Evolutionary conservation across 2,329 filamentous ascomycete species (phyloP).

Genomic region (Biscogniauxia mediterranea): DNA sequence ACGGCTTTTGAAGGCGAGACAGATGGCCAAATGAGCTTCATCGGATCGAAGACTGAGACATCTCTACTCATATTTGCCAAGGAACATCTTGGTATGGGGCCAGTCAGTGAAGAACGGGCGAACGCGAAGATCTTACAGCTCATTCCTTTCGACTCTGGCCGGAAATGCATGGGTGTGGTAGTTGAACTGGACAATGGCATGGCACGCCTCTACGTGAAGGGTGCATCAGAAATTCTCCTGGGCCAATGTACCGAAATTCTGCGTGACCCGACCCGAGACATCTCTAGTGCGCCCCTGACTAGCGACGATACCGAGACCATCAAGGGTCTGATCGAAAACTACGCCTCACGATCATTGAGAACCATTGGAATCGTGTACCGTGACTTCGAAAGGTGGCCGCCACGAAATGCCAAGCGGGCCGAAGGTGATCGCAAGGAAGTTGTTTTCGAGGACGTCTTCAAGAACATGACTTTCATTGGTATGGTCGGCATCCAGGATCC

Average conservation of each 20-base stretch:
- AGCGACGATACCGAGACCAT: constrained; percentile 56
- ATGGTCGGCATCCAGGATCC: constrained; percentile 82
- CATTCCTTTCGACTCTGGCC: constrained; percentile 72
- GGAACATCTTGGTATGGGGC: constrained; percentile 65
- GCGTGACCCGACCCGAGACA: constrained; percentile 46
- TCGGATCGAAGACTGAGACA: constrained; percentile 77
- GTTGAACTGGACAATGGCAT: constrained; percentile 49
- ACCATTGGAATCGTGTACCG: constrained; percentile 83
- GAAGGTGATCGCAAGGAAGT: constrained; percentile 58
- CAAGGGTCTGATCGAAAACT: constrained; percentile 68
- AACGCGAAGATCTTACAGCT: constrained; percentile 61
- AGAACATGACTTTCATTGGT: constrained; percentile 65
- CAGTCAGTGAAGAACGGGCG: constrained; percentile 62
- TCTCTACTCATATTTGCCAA: constrained; percentile 69
- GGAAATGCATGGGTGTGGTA: constrained; percentile 69
- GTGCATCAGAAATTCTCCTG: constrained; percentile 64
- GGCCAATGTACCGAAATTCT: constrained; percentile 53
- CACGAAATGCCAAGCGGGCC: constrained; percentile 55
- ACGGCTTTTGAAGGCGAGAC: constrained; percentile 75
- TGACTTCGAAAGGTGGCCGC: constrained; percentile 84
- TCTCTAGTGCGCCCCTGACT: constrained; percentile 44
- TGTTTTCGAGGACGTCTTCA: constrained; percentile 66
- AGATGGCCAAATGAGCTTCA: constrained; percentile 64
- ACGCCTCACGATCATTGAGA: constrained; percentile 76
- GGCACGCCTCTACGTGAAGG: constrained; percentile 60